Evolutionary conservation across 257 asterid species (phyloP).

Genomic region (Jacaranda mimosifolia): DNA sequence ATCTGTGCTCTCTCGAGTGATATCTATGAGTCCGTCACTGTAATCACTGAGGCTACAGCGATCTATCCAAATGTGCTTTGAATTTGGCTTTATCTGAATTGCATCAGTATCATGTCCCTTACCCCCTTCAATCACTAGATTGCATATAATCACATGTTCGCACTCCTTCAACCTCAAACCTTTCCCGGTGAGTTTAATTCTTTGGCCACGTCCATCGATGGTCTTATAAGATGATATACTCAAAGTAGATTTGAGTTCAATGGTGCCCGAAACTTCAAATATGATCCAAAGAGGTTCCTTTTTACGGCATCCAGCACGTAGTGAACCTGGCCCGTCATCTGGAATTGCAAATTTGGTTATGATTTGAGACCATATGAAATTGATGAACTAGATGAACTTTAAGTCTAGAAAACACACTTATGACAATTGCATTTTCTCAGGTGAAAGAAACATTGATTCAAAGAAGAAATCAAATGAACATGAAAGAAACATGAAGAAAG

Average conservation of each 20-base stretch:
- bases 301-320: constrained; percentile 79
- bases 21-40: constrained; percentile 79
- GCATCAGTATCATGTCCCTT: constrained; percentile 81
- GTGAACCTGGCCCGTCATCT: constrained; percentile 99
- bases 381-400: no score
- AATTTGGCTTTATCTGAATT: constrained; percentile 86
- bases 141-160: constrained; percentile 87
- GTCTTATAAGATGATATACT: constrained; percentile 80
- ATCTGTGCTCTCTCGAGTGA: constrained; percentile 82
- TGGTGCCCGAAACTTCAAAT: constrained; percentile 84
- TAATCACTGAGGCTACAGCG: constrained; percentile 86
- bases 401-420: neutral
- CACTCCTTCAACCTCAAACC: constrained; percentile 89
- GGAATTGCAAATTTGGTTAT: constrained; percentile 1
- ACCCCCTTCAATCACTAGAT: constrained; percentile 71
- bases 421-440: no score
- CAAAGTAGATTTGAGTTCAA: constrained; percentile 70
- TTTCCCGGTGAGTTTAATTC: constrained; percentile 69
- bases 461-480: no score
- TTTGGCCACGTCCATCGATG: constrained; percentile 91
- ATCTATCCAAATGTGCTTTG: constrained; percentile 88
- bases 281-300: constrained; percentile 86
- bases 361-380: neutral
- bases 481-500: no score
- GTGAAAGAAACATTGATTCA: no score